Evolutionary conservation across 495 filamentous ascomycete genomes (phyloP).

Genomic region (Aspergillus haitiensis): DNA sequence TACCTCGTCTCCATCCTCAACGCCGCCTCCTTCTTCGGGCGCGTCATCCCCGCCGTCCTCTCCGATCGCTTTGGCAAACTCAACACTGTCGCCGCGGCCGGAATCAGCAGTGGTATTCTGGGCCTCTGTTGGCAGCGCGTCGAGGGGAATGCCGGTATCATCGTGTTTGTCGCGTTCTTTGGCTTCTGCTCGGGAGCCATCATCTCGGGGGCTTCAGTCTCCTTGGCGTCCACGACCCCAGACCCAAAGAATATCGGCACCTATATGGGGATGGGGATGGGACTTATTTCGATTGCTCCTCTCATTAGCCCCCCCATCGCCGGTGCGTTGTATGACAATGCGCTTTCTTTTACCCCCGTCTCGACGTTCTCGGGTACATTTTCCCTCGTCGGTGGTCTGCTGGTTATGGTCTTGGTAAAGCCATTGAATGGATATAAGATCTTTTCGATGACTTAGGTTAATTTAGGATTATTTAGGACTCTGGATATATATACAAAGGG

Average conservation of each 20-base stretch:
- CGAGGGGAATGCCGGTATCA: constrained; percentile 30
- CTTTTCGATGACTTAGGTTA: constrained; percentile 5
- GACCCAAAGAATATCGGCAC: constrained; percentile 51
- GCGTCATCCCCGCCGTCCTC: constrained; percentile 12
- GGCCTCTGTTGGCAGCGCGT: constrained; percentile 31
- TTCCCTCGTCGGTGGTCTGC: constrained; percentile 25
- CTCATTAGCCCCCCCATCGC: constrained; percentile 56
- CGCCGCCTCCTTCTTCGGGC: constrained; percentile 15
- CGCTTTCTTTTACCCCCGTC: constrained; percentile 40
- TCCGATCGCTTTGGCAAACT: constrained; percentile 17
- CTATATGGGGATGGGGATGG: constrained; percentile 57
- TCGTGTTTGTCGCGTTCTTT: constrained; percentile 32
- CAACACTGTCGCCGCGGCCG: constrained; percentile 13
- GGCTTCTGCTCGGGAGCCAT: constrained; percentile 44
- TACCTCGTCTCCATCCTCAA: constrained; percentile 19
- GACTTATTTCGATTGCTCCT: constrained; percentile 39
- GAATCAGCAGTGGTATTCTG: constrained; percentile 30
- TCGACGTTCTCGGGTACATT: constrained; percentile 51
- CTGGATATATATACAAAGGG: no score
- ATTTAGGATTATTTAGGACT: constrained; percentile 3
- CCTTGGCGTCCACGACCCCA: constrained; percentile 41
- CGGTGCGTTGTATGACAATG: constrained; percentile 46
- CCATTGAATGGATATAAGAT: constrained; percentile 5
- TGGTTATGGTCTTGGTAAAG: constrained; percentile 14
- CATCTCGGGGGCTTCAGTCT: constrained; percentile 45